Evolutionary conservation across 1,284 basidiomycete species (phyloP), one percentile per base, ranked within the genome.

Genomic region (Phellopilus nigrolimitatus): DNA sequence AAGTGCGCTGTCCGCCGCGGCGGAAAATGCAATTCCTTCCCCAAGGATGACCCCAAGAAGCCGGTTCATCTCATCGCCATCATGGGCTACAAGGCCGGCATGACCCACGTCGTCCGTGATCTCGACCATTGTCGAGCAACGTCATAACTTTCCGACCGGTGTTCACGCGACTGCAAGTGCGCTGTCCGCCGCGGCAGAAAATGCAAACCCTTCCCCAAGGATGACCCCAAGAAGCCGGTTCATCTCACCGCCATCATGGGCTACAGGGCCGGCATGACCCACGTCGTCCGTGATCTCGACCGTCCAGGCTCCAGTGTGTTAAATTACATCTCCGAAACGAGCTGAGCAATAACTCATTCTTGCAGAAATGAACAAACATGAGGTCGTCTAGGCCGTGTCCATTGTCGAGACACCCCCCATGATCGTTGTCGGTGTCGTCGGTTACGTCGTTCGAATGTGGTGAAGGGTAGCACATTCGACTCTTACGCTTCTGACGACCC

Each of bases 231-330:
- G 84, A 98, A 98, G 77, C 94, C 92, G 54, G 93, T 97, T 59
- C 97, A 99, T 77, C 82, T 99, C 72, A 99, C 97, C 64, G 97
- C 97, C 62, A 78, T 90, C 71, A 85, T 99, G 84, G 97, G 95
- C 64, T 99, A 97, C 90, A 99, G 99, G 85, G 97, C 95, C 62
- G 97, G 97, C 68, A 99, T 99, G 97, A 97, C 94, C 74, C 97
- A 99, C 72, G 82, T 99, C 66, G 95, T 99, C 59, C 92, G 97
- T 70, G 97, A 99, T 70, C 91, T 99, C 64, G 97, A 99, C 77
- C 91, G 95, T 71, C 95, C 95, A 53, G 97, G 95, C 62, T 97
- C 94, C 67, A 95, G 91, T 94, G 65, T 66, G 91, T 79, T 54
- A 54, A 56, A 50, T 57, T 60, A 53, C 31, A 42, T 24, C 28